Conservation (phyloP, 345 rosid species). For the Lumnitzera littorea region DNA sequence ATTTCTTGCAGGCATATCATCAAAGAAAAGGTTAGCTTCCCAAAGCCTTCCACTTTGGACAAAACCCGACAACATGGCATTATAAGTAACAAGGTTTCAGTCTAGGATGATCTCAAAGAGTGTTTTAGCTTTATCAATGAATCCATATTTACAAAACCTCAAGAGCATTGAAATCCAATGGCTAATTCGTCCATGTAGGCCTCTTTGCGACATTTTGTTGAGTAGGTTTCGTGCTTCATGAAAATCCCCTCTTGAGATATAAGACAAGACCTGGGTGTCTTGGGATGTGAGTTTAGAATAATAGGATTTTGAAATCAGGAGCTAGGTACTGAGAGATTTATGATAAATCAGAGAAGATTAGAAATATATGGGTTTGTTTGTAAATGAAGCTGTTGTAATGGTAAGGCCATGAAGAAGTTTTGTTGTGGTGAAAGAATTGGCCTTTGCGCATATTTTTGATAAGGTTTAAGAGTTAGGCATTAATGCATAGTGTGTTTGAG, state of each 20-base stretch:
- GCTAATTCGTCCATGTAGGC: constrained; percentile 23
- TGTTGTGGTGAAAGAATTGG: constrained; percentile 37
- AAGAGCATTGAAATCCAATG: constrained; percentile 55
- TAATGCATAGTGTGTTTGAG: no score
- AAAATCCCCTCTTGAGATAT: constrained; percentile 21
- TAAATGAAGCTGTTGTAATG: constrained; percentile 32
- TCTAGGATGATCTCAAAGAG: constrained; percentile 50
- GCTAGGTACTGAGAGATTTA: background rate
- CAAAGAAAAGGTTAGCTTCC: constrained; percentile 37
- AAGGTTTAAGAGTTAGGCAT: constrained; percentile 21
- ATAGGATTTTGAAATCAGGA: background rate
- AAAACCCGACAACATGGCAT: constrained; percentile 52
- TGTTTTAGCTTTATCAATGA: constrained; percentile 39
- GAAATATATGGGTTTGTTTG: constrained; percentile 36
- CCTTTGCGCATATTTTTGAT: constrained; percentile 33
- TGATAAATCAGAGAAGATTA: background rate
- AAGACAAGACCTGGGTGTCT: constrained; percentile 29
- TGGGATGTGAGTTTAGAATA: constrained; percentile 14
- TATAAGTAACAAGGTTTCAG: constrained; percentile 44
- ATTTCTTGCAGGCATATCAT: constrained; percentile 46
- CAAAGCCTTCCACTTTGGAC: constrained; percentile 30
- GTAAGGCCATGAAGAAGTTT: constrained; percentile 66
- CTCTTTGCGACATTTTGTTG: constrained; percentile 35
- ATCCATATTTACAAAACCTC: constrained; percentile 29
- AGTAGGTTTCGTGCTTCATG: constrained; percentile 47